A percentile compares a stretch with the other conserved stretches of the same genome.
Conservation (phyloP, 2,329 filamentous ascomycete species). For the Waltergamsia citrina region DNA sequence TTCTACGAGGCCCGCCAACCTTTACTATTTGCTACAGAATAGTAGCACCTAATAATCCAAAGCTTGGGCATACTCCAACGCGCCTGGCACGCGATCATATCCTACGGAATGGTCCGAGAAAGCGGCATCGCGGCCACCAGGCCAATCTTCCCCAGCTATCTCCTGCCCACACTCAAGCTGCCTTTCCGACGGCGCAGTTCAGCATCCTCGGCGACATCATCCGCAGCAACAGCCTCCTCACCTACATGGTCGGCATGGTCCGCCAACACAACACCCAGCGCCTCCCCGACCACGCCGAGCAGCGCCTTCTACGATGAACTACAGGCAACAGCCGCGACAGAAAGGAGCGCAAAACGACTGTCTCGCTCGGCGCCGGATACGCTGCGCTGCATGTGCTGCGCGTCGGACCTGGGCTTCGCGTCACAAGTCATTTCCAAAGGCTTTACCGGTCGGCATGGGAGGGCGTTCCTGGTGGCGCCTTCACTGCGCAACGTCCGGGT, state of each 20-base stretch:
- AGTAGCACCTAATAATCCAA: too few species aligned
- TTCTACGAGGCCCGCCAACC: too few species aligned
- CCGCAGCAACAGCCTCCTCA: conserved; percentile 11
- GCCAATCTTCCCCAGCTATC: conserved; percentile 39
- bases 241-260: conserved; percentile 15
- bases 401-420: conserved; percentile 49
- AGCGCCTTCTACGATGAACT: not conserved
- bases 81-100: too few species aligned
- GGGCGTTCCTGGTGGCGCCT: conserved; percentile 50
- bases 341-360: conserved; percentile 23
- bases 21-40: too few species aligned
- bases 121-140: conserved; percentile 29
- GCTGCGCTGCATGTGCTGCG: conserved; percentile 48
- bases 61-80: too few species aligned
- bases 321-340: not conserved
- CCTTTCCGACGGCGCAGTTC: conserved; percentile 28
- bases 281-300: conserved; percentile 12
- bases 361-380: conserved; percentile 39
- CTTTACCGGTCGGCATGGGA: conserved; percentile 56
- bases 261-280: conserved; percentile 16
- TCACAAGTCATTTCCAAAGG: conserved; percentile 56
- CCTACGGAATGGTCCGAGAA: conserved; percentile 25
- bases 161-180: conserved; percentile 40
- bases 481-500: conserved; percentile 45
- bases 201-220: conserved; percentile 21